phyloP scores from a whole-genome alignment of 163 green algal genomes.

The Scenedesmus sp. region DNA sequence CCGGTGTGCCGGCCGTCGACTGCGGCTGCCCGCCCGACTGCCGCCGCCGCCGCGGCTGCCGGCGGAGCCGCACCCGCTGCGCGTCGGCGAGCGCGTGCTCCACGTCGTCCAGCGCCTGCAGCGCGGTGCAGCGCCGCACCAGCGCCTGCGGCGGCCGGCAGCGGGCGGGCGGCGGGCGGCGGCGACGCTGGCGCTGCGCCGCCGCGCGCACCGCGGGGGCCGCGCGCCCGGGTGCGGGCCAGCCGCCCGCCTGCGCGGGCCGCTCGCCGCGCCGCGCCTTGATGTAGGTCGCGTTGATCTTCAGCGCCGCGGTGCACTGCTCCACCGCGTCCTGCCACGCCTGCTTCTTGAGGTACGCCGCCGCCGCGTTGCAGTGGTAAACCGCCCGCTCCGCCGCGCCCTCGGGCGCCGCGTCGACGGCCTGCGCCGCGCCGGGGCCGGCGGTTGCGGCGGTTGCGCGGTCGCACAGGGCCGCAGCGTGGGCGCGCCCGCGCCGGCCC shows the following conservation, averaged over 20 bases:
- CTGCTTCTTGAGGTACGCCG: conserved; percentile 72
- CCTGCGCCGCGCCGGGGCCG: too few relatives aligned
- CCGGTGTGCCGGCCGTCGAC: too few relatives aligned
- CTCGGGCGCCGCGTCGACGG: conserved; percentile 36
- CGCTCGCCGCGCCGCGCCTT: conserved; percentile 67
- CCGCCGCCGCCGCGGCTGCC: too few relatives aligned
- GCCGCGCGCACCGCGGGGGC: neutral
- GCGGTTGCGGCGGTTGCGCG: too few relatives aligned
- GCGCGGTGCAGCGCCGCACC: conserved; percentile 72
- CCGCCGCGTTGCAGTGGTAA: conserved; percentile 81
- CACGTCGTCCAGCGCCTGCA: conserved; percentile 83
- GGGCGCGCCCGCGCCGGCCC: too few relatives aligned
- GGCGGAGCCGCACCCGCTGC: conserved; percentile 59
- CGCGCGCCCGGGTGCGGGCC: too few relatives aligned
- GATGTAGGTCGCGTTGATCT: conserved; percentile 67
- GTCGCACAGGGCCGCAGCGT: too few relatives aligned
- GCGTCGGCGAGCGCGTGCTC: conserved; percentile 82
- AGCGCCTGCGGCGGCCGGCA: conserved; percentile 59
- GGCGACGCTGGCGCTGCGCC: neutral
- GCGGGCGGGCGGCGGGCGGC: too few relatives aligned
- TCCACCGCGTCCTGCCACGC: conserved; percentile 57
- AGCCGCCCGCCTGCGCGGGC: neutral
- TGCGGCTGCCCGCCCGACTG: too few relatives aligned
- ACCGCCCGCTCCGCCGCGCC: conserved; percentile 65
- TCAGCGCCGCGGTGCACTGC: conserved; percentile 77